Base-by-base conservation (phyloP, 106 monocot genomes). In the Dendrobium catenatum region DNA sequence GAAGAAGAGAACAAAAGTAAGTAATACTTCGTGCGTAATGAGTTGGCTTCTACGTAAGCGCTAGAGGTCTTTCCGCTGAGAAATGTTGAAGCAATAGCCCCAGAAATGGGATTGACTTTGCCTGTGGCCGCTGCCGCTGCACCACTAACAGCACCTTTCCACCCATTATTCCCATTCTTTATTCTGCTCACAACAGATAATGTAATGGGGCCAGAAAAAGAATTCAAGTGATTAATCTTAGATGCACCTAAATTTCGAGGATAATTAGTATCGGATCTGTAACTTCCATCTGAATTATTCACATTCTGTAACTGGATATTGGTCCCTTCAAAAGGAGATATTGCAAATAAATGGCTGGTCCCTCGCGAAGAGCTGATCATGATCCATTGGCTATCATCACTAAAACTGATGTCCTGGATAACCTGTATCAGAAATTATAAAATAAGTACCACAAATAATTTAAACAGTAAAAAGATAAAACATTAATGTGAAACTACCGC, bases 301-400 rank as follows among this genome's bases (percentile, higher is more conserved):
- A 67, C 77, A 82, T 67, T 51, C 42, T 67, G 67, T 4, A 72
- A 80, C 10, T 81, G 80, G 42, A 79, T 75, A 48, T 79, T 88
- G 31, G 68, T 48, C 33, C 84, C 89, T 73, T 83, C 82, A 40
- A 85, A 88, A 67, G 85, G 85, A 81, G 91, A 90, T 56, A 96
- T 80, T 70, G 92, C 58, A 86, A 89, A 97, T 64, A 97, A 84
- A 86, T 97, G 96, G 81, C 94, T 92, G 61, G 96, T 97, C 73
- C 96, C 96, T 49, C 90, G 87, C 24, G 96, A 97, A n/a, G 94
- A 92, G 77, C 96, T 97, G 51, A 97, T 88, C 90, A 92, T 97
- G 85, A 94, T 90, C 87, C 90, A 97, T 79, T 89, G 84, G 73
- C 94, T 94, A 73, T 97, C 96, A 85, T 92, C 84, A 81, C 96